phyloP scores from a whole-genome alignment of 176 grass and related monocot species.

The Oryza officinalis region DNA sequence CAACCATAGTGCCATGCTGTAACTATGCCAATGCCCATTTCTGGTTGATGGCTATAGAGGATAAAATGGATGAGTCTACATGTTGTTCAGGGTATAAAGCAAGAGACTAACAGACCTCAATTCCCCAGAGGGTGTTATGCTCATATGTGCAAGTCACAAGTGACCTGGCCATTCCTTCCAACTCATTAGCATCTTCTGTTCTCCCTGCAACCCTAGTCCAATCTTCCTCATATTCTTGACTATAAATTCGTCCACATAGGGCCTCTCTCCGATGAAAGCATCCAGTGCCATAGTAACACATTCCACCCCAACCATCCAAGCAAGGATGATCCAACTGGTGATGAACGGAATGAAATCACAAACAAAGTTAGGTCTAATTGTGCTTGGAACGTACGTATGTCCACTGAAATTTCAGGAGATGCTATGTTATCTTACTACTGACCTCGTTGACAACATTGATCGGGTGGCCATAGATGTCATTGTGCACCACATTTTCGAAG shows the following conservation, averaged over 20 bases:
- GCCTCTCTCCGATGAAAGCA: conserved; percentile 76
- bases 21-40: background rate
- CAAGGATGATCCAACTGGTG: conserved; percentile 69
- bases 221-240: conserved; percentile 46
- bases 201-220: conserved; percentile 33
- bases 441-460: conserved; percentile 45
- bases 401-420: conserved; percentile 4
- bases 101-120: conserved; percentile 46
- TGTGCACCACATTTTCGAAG: conserved; percentile 57
- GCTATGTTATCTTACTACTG: conserved; percentile 3
- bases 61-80: background rate
- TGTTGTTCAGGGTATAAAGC: background rate
- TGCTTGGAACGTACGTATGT: background rate
- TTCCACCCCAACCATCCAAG: conserved; percentile 69
- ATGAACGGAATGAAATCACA: conserved; percentile 33
- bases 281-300: conserved; percentile 67
- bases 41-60: background rate
- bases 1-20: background rate
- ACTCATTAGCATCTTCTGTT: conserved; percentile 35
- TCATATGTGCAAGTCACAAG: conserved; percentile 64
- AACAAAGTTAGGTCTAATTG: background rate
- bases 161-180: conserved; percentile 57
- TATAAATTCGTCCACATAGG: conserved; percentile 56
- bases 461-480: conserved; percentile 69
- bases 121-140: conserved; percentile 66